Conservation (phyloP, 352 stramenopile genomes). For the Salisapilia sapeloensis region DNA sequence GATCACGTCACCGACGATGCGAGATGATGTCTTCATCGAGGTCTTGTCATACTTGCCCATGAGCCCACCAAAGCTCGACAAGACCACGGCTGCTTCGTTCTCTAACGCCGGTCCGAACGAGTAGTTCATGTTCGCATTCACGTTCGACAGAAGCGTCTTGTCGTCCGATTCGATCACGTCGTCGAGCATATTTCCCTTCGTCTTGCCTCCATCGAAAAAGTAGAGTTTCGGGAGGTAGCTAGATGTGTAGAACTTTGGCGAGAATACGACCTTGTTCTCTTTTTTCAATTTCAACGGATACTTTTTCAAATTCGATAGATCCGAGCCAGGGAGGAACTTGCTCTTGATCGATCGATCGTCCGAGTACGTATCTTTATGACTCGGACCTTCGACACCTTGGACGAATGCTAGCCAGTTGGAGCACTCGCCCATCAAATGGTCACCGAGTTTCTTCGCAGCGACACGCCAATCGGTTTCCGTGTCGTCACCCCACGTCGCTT, state of each 20-base stretch:
- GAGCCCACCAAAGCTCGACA: slow-evolving; percentile 74
- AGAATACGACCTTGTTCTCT: slow-evolving; percentile 65
- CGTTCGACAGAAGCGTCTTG: slow-evolving; percentile 32
- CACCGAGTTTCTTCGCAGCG: slow-evolving; percentile 43
- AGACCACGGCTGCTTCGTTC: slow-evolving; percentile 39
- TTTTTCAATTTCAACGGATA: slow-evolving; percentile 36
- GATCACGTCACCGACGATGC: slow-evolving; percentile 45
- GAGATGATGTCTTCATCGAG: slow-evolving; percentile 43
- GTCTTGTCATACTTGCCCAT: slow-evolving; percentile 35
- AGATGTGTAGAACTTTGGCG: slow-evolving; percentile 60
- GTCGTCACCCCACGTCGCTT: slow-evolving; percentile 57
- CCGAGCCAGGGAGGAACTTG: slow-evolving; percentile 46
- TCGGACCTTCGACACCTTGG: slow-evolving; percentile 44
- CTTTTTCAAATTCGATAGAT: slow-evolving; percentile 25
- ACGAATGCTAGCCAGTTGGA: slow-evolving; percentile 68
- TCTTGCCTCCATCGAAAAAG: slow-evolving; percentile 38
- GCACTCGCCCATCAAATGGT: slow-evolving; percentile 45
- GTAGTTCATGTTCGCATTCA: slow-evolving; percentile 64
- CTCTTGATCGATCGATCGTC: slow-evolving; percentile 35
- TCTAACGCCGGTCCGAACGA: slow-evolving; percentile 53
- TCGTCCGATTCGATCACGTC: slow-evolving; percentile 45
- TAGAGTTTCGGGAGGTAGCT: slow-evolving; percentile 39
- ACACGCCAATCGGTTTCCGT: slow-evolving; percentile 62
- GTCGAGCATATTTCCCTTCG: slow-evolving; percentile 33
- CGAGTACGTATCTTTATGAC: slow-evolving; percentile 46